A percentile compares a stretch with the other conserved stretches of the same genome.
Evolutionary conservation across 140 eudicot species (phyloP).

Genomic region (Anethum foeniculum): DNA sequence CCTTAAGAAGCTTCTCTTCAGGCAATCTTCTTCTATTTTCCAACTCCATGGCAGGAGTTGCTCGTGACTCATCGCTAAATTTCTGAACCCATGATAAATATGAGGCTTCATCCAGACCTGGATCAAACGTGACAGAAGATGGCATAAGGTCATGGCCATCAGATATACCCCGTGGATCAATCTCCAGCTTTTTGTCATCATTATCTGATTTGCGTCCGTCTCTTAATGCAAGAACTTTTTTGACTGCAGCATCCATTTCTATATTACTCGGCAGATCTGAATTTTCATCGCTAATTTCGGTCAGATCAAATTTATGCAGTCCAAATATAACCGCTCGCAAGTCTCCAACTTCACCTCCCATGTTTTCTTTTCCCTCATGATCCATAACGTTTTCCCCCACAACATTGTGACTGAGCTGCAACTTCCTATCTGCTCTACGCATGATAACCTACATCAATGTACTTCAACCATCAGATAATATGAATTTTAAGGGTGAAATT

Average conservation of each 20-base stretch:
- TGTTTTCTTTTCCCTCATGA: conserved; percentile 43
- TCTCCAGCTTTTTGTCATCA: conserved; percentile 36
- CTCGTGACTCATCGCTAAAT: conserved; percentile 55
- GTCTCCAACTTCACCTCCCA: conserved; percentile 55
- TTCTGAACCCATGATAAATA: conserved; percentile 82
- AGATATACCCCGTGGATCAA: conserved; percentile 31
- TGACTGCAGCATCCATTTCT: conserved; percentile 46
- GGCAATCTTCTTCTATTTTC: conserved; percentile 38
- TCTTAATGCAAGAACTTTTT: conserved; percentile 60
- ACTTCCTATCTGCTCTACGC: conserved; percentile 86
- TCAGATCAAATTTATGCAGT: conserved; percentile 62
- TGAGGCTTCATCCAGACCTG: conserved; percentile 69
- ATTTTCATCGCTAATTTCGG: conserved; percentile 31
- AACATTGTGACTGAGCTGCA: conserved; percentile 83
- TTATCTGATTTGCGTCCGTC: conserved; percentile 29
- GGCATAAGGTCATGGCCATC: conserved; percentile 26
- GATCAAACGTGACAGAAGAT: conserved; percentile 32
- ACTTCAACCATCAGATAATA: conserved; percentile 8
- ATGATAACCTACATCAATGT: conserved; percentile 57
- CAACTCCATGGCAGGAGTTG: conserved; percentile 23
- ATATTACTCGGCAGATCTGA: conserved; percentile 35
- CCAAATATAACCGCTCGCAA: conserved; percentile 72
- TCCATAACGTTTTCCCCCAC: conserved; percentile 56
- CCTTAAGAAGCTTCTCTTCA: conserved; percentile 55
- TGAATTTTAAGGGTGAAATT: conserved; percentile 1